Evolutionary conservation across 139 green algal species (phyloP).

Genomic region (Trebouxia sp.): DNA sequence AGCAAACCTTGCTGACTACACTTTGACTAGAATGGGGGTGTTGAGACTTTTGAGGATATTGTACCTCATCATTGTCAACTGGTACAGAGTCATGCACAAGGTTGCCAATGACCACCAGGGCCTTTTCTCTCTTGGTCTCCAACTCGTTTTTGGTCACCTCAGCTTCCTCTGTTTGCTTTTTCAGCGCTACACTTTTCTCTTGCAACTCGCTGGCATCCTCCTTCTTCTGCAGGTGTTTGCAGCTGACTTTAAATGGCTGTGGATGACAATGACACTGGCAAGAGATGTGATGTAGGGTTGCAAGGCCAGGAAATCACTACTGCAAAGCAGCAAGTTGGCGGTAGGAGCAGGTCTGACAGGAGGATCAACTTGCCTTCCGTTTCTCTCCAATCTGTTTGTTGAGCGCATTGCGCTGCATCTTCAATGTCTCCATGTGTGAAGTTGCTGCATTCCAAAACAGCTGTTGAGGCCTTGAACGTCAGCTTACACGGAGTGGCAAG

Average conservation of each 20-base stretch:
- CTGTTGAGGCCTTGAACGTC: not conserved
- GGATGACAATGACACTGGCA: not conserved
- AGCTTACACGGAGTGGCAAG: too few species aligned
- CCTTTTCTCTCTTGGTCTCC: conserved; percentile 65
- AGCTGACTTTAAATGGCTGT: not conserved
- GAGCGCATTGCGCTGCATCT: conserved; percentile 92
- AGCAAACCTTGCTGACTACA: too few species aligned
- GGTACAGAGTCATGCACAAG: conserved; percentile 96
- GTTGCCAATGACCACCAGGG: conserved; percentile 92
- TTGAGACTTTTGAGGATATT: not conserved
- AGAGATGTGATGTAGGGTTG: too few species aligned
- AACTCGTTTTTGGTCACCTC: conserved; percentile 74
- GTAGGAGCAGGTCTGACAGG: too few species aligned
- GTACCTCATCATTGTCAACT: conserved; percentile 89
- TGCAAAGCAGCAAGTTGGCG: not conserved
- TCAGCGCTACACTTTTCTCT: conserved; percentile 83
- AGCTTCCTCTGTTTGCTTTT: conserved; percentile 69
- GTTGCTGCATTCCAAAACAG: conserved; percentile 61
- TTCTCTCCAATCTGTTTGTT: conserved; percentile 88
- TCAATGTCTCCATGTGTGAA: conserved; percentile 79
- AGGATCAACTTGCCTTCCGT: conserved; percentile 59
- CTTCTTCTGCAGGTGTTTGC: conserved; percentile 66
- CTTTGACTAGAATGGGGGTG: not conserved
- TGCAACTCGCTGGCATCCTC: conserved; percentile 80
- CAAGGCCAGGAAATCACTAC: too few species aligned